Percentiles rank a stretch among this genome's conserved stretches.
Evolutionary conservation across 306 rosid genomes (phyloP).

Genomic region (Cicer bijugum): DNA sequence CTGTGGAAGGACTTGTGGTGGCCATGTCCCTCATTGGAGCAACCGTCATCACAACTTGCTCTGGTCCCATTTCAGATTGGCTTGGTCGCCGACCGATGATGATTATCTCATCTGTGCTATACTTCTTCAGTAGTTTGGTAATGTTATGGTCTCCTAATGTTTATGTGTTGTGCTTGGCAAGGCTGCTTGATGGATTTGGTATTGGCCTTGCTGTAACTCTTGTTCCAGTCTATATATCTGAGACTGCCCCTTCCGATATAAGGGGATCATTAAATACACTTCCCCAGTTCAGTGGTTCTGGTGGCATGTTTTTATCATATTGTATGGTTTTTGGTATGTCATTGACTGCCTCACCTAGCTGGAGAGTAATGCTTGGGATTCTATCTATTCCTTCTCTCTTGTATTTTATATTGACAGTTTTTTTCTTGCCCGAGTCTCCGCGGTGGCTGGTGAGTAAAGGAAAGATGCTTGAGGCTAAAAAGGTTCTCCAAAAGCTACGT

Average conservation of each 20-base stretch:
- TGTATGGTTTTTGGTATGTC: constrained; percentile 83
- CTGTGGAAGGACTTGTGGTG: constrained; percentile 81
- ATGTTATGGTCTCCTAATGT: constrained; percentile 88
- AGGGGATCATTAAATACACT: constrained; percentile 81
- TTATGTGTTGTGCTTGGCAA: constrained; percentile 63
- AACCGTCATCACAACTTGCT: constrained; percentile 68
- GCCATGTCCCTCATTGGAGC: constrained; percentile 86
- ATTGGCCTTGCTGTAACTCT: constrained; percentile 88
- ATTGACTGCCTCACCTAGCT: constrained; percentile 60
- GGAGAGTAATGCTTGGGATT: constrained; percentile 81
- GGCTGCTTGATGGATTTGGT: constrained; percentile 83
- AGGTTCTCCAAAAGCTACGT: constrained; percentile 73
- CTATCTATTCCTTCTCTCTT: constrained; percentile 72
- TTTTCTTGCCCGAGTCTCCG: constrained; percentile 92
- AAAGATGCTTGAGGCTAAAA: constrained; percentile 75
- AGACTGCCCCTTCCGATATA: constrained; percentile 86
- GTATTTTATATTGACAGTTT: constrained; percentile 59
- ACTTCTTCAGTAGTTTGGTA: constrained; percentile 67
- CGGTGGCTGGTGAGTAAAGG: constrained; percentile 92
- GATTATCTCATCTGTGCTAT: constrained; percentile 69
- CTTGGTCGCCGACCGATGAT: constrained; percentile 77
- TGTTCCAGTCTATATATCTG: constrained; percentile 74
- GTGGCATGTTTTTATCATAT: constrained; percentile 77
- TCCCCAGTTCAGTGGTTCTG: constrained; percentile 83
- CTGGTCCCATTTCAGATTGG: constrained; percentile 72